Evolutionary conservation across 1,284 basidiomycete species (phyloP).

Genomic region (Cystobasidium pallidum): DNA sequence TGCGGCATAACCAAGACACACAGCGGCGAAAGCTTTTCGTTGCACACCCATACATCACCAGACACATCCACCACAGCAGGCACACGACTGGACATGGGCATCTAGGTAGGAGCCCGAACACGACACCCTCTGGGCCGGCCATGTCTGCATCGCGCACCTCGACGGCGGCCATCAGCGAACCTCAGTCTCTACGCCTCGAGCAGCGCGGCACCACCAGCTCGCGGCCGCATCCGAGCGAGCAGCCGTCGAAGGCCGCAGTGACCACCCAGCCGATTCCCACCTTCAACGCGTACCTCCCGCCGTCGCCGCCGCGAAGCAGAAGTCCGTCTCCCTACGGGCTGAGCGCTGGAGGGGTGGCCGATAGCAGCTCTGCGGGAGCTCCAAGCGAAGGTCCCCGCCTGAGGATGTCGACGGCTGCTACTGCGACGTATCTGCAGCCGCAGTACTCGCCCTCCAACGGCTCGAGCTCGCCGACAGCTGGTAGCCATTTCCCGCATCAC

Average conservation of each 20-base stretch:
- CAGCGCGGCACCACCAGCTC: conserved; percentile 9
- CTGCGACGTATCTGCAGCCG: conserved; percentile 16
- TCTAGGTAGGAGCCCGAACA: too few relatives aligned
- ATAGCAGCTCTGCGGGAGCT: conserved; percentile 1
- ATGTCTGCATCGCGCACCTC: conserved; percentile 9
- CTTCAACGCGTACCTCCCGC: conserved; percentile 32
- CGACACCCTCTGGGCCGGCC: not conserved
- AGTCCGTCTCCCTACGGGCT: conserved; percentile 29
- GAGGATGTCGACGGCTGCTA: conserved; percentile 21
- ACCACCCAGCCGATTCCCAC: conserved; percentile 13
- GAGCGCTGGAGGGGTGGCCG: not conserved
- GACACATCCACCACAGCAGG: too few relatives aligned
- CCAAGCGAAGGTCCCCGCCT: conserved; percentile 2
- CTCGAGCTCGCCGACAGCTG: not conserved
- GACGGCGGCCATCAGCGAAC: not conserved
- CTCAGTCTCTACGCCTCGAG: not conserved
- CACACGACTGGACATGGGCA: too few relatives aligned
- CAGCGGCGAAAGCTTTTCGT: too few relatives aligned
- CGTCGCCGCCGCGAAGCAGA: conserved; percentile 27
- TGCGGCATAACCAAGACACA: too few relatives aligned
- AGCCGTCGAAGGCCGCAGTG: not conserved
- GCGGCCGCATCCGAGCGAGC: conserved; percentile 3
- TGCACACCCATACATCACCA: too few relatives aligned
- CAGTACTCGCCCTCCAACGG: conserved; percentile 4
- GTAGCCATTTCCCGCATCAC: not conserved